Percentiles rank a stretch among this genome's conserved stretches.
Evolutionary conservation across 441 rosid species (phyloP).

Genomic region (Gossypium schwendimanii): DNA sequence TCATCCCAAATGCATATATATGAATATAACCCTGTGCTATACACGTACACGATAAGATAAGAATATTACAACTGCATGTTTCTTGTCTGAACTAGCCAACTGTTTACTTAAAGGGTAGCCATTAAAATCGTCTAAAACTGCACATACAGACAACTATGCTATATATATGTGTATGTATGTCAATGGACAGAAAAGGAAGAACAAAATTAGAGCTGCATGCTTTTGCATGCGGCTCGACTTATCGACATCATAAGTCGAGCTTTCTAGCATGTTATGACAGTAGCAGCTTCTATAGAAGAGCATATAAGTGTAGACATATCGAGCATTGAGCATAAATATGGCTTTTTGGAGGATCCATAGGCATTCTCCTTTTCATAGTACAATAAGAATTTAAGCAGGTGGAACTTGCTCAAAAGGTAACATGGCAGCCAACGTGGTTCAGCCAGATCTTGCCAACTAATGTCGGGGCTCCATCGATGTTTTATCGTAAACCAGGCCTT

Average conservation of each 20-base stretch:
- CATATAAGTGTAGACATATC: not conserved
- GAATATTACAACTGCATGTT: constrained; percentile 15
- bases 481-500: constrained; percentile 17
- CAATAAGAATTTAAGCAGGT: constrained; percentile 1
- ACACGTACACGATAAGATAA: constrained; percentile 6
- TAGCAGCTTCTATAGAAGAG: constrained; percentile 9
- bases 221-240: constrained; percentile 2
- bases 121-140: constrained; percentile 11
- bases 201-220: constrained; percentile 19
- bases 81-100: constrained; percentile 4
- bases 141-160: constrained; percentile 23
- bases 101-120: not conserved
- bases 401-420: constrained; percentile 1
- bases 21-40: constrained; percentile 17
- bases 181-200: not conserved
- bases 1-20: constrained; percentile 13
- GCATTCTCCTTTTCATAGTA: constrained; percentile 15
- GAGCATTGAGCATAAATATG: constrained; percentile 9
- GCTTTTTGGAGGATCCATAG: constrained; percentile 10
- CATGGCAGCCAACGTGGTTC: not conserved
- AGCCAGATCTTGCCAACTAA: constrained; percentile 9
- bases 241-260: constrained; percentile 5
- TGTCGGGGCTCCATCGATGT: constrained; percentile 1
- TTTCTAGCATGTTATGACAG: constrained; percentile 10
- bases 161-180: not conserved